Percentiles rank a stretch among this genome's conserved stretches.
Conservation (phyloP, 1,284 basidiomycete genomes). For the Naganishia cerealis region DNA sequence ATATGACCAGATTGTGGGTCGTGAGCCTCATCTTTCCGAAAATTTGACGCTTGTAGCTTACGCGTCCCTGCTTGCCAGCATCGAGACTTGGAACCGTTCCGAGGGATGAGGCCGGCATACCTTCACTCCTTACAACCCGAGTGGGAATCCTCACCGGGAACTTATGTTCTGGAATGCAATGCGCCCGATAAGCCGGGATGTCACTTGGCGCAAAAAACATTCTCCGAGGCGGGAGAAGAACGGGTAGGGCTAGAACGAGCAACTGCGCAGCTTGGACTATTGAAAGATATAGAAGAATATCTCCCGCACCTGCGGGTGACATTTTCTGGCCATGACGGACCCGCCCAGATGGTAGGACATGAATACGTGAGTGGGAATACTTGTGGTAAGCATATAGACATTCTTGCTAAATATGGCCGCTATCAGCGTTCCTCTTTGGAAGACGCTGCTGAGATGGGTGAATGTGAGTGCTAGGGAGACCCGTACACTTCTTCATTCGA, state of each 20-base stretch:
- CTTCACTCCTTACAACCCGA: conserved; percentile 37
- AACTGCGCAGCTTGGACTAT: conserved; percentile 43
- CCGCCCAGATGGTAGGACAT: conserved; percentile 52
- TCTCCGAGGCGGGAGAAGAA: conserved; percentile 42
- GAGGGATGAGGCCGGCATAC: conserved; percentile 41
- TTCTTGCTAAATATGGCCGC: background rate
- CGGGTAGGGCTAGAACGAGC: conserved; percentile 41
- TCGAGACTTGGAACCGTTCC: conserved; percentile 51
- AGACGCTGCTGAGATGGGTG: conserved; percentile 45
- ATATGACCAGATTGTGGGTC: conserved; percentile 48
- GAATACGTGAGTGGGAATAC: conserved; percentile 45
- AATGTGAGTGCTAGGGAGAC: conserved; percentile 42
- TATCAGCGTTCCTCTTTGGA: conserved; percentile 35
- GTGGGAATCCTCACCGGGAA: conserved; percentile 42
- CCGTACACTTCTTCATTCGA: background rate
- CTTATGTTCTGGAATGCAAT: conserved; percentile 48
- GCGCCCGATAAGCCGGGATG: conserved; percentile 28
- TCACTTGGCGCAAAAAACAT: conserved; percentile 36
- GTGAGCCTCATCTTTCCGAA: background rate
- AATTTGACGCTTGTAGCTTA: background rate
- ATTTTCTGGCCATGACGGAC: conserved; percentile 50
- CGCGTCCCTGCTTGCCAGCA: conserved; percentile 35
- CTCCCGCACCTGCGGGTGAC: conserved; percentile 43
- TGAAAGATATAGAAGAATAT: conserved; percentile 40
- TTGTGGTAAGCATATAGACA: background rate